Evolutionary conservation across 129 eudicot genomes (phyloP).

Genomic region (Smallanthus sonchifolius): DNA sequence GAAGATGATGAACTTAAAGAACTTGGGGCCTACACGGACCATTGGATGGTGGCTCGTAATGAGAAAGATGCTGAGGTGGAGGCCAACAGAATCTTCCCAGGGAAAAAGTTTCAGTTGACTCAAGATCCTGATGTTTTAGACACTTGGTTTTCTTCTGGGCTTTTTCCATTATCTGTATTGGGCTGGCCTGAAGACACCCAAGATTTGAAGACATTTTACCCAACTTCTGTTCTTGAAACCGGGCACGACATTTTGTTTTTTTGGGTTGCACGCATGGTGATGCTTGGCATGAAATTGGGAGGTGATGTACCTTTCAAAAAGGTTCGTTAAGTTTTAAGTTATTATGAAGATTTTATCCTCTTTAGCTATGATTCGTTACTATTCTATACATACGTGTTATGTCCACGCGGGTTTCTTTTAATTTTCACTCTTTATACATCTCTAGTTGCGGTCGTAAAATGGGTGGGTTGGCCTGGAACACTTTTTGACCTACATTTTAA

Average conservation of each 20-base stretch:
- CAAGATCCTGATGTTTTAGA: constrained; percentile 93
- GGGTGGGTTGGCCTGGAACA: background rate
- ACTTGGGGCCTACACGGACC: constrained; percentile 64
- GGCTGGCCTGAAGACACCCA: constrained; percentile 93
- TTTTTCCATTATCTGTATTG: constrained; percentile 69
- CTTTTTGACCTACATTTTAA: background rate
- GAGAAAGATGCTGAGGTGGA: constrained; percentile 66
- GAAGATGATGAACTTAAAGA: constrained; percentile 71
- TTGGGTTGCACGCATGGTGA: constrained; percentile 97
- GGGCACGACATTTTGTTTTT: constrained; percentile 90
- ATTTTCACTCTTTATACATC: background rate
- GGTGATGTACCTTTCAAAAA: constrained; percentile 82
- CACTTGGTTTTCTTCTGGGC: constrained; percentile 88
- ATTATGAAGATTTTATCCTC: background rate
- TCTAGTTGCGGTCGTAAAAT: background rate
- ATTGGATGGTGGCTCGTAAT: constrained; percentile 83
- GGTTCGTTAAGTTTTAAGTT: constrained; percentile 39
- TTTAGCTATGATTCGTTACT: background rate
- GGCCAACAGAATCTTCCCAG: constrained; percentile 50
- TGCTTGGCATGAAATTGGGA: constrained; percentile 82
- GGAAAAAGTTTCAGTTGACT: constrained; percentile 60
- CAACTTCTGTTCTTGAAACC: constrained; percentile 83
- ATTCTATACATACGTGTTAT: background rate
- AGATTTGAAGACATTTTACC: constrained; percentile 71
- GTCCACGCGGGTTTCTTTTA: background rate